These are phyloP conservation scores for Waltergamsia citrina DNA, from an alignment of 2,329 filamentous ascomycete species.

Conservation along the genomic window DNA sequence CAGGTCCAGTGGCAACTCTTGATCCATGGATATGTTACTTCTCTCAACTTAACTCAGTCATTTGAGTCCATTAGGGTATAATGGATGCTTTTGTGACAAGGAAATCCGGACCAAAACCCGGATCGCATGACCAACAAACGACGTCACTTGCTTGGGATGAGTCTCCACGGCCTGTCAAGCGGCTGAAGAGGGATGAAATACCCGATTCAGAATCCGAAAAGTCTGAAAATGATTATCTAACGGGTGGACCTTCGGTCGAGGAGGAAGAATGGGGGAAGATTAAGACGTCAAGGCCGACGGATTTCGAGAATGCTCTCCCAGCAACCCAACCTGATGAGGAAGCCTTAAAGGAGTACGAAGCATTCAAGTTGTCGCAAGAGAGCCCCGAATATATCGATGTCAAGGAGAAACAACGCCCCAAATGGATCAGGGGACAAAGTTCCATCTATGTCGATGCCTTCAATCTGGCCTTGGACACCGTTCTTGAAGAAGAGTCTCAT, in stretches of 20 bases:
- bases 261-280: neutral
- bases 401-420: slow-evolving; percentile 25
- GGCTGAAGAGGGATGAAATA: slow-evolving; percentile 14
- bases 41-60: slow-evolving; percentile 1
- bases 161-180: slow-evolving; percentile 15
- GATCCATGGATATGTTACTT: neutral
- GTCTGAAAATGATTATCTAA: slow-evolving; percentile 9
- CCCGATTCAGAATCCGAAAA: slow-evolving; percentile 11
- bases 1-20: neutral
- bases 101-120: slow-evolving; percentile 11
- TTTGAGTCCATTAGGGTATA: slow-evolving; percentile 5
- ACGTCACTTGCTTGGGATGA: neutral
- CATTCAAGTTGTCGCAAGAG: slow-evolving; percentile 47
- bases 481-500: slow-evolving; percentile 80
- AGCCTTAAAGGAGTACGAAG: slow-evolving; percentile 73
- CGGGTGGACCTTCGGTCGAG: slow-evolving; percentile 8
- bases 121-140: slow-evolving; percentile 9
- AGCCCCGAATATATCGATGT: slow-evolving; percentile 21
- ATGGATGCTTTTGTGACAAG: slow-evolving; percentile 30
- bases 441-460: slow-evolving; percentile 98
- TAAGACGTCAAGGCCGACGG: slow-evolving; percentile 6
- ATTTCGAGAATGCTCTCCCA: slow-evolving; percentile 51
- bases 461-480: slow-evolving; percentile 82
- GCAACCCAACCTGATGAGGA: slow-evolving; percentile 55
- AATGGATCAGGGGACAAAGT: slow-evolving; percentile 67